These are phyloP conservation scores for Dorcoceras hygrometricum DNA, from an alignment of 257 asterid species.

Conservation along the genomic window DNA sequence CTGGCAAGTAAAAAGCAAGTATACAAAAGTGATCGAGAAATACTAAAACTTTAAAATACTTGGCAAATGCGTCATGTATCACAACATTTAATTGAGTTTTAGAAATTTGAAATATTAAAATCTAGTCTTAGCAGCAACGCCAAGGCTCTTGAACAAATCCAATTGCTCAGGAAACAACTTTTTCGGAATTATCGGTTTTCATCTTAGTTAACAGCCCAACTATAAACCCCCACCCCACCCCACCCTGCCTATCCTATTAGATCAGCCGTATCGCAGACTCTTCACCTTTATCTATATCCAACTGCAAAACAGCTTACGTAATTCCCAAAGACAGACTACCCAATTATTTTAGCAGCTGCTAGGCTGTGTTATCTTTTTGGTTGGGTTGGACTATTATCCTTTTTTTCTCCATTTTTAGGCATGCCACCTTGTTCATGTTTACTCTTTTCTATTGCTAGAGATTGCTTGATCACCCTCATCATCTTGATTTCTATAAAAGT, in stretches of 20 bases:
- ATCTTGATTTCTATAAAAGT: too few relatives aligned
- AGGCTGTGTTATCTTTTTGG: too few relatives aligned
- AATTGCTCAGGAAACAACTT: background rate
- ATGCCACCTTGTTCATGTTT: too few relatives aligned
- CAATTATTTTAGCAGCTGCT: too few relatives aligned
- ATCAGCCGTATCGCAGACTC: background rate
- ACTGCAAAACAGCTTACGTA: background rate
- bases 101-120: background rate
- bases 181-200: background rate
- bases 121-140: background rate
- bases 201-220: background rate
- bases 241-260: background rate
- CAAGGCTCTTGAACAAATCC: background rate
- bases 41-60: background rate
- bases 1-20: background rate
- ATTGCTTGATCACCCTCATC: too few relatives aligned
- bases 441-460: too few relatives aligned
- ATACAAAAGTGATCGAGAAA: background rate
- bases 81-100: background rate
- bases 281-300: background rate
- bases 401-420: too few relatives aligned
- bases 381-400: too few relatives aligned
- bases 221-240: background rate
- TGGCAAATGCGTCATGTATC: background rate
- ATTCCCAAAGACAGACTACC: background rate